A percentile compares a stretch with the other conserved stretches of the same genome.
Evolutionary conservation across 2,329 filamentous ascomycete species (phyloP).

Genomic region (Arthrobotrys sphaeroides): DNA sequence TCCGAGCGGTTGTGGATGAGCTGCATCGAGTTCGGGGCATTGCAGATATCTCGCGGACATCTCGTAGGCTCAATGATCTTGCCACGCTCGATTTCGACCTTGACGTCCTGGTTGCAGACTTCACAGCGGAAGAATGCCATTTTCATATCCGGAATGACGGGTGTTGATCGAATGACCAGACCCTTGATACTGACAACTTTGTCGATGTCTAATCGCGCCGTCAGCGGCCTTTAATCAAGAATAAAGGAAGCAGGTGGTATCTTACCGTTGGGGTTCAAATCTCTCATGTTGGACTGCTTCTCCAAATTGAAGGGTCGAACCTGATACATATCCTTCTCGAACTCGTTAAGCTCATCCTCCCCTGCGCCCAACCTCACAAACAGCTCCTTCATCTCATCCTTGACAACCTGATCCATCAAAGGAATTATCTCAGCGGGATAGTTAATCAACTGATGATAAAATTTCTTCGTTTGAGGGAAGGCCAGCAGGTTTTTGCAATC

Average conservation of each 20-base stretch:
- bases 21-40: constrained; percentile 93
- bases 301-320: constrained; percentile 91
- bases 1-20: constrained; percentile 95
- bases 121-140: constrained; percentile 93
- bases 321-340: constrained; percentile 81
- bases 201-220: constrained; percentile 76
- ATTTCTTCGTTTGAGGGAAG: constrained; percentile 89
- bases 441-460: constrained; percentile 93
- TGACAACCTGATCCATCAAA: constrained; percentile 92
- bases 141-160: constrained; percentile 98
- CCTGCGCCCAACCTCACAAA: constrained; percentile 70
- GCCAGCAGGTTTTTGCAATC: constrained; percentile 89
- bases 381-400: constrained; percentile 91
- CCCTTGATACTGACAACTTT: constrained; percentile 95
- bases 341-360: constrained; percentile 69
- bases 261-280: constrained; percentile 84
- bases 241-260: not conserved
- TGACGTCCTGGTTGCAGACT: constrained; percentile 88
- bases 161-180: constrained; percentile 91
- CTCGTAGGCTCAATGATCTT: constrained; percentile 90
- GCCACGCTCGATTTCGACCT: constrained; percentile 90
- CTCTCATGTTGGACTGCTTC: constrained; percentile 85
- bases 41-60: constrained; percentile 83
- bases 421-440: constrained; percentile 97
- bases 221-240: not conserved